Evolutionary conservation across 371 early-diverging fungal genomes (phyloP).

Genomic region (Lichtheimia hyalospora): DNA sequence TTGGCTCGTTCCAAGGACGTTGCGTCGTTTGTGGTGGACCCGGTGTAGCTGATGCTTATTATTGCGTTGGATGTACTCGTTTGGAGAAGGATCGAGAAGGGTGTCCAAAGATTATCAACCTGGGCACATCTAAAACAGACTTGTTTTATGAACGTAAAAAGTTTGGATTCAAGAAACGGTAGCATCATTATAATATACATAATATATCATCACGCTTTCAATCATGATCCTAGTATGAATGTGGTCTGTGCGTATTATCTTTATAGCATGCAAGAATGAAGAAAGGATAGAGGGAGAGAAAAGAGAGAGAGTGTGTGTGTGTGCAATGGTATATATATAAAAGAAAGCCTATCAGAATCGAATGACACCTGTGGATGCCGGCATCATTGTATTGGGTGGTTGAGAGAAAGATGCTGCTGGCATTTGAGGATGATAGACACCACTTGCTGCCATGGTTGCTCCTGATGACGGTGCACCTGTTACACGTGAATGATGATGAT

Average conservation of each 20-base stretch:
- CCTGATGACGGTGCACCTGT: background rate
- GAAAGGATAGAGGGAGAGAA: background rate
- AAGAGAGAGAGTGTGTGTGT: background rate
- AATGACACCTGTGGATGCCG: background rate
- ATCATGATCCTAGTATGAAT: background rate
- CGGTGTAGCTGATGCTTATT: slow-evolving; percentile 95
- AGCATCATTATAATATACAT: slow-evolving; percentile 31
- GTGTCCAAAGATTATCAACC: slow-evolving; percentile 94
- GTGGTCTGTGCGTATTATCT: background rate
- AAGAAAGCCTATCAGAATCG: background rate
- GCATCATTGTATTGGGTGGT: background rate
- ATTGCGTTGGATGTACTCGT: slow-evolving; percentile 90
- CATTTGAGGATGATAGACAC: background rate
- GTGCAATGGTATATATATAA: background rate
- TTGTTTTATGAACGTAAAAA: slow-evolving; percentile 95
- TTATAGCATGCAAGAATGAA: slow-evolving; percentile 1
- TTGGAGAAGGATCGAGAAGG: slow-evolving; percentile 97
- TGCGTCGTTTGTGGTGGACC: slow-evolving; percentile 93
- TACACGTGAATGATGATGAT: background rate
- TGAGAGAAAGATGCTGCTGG: background rate
- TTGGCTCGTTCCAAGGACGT: slow-evolving; percentile 87
- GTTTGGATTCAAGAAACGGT: slow-evolving; percentile 74
- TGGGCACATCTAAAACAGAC: slow-evolving; percentile 81
- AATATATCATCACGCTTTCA: background rate
- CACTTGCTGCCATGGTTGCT: background rate